These are phyloP conservation scores for Talaromyces adpressus DNA, from an alignment of 495 filamentous ascomycete species.

Conservation along the genomic window DNA sequence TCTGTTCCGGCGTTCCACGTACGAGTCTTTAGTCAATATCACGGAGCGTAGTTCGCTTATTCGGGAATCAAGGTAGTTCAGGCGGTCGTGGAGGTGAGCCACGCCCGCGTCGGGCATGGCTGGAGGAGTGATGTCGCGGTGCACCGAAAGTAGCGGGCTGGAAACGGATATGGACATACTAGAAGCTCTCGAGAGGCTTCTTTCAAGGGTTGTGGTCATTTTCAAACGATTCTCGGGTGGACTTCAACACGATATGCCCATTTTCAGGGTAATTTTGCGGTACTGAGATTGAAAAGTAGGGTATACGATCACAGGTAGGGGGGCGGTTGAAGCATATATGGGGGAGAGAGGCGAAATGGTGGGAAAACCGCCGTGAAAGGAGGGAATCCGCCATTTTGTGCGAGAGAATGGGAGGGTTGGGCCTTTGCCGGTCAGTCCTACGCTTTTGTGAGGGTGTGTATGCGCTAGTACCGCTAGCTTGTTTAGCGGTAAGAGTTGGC, in stretches of 20 bases:
- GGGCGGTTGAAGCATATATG: neutral
- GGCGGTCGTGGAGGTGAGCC: conserved; percentile 29
- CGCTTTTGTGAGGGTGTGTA: neutral
- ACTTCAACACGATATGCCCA: neutral
- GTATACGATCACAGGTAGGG: neutral
- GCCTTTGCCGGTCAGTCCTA: neutral
- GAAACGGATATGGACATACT: conserved; percentile 34
- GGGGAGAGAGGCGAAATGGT: neutral
- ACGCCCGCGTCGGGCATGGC: conserved; percentile 25
- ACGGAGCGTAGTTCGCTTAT: conserved; percentile 31
- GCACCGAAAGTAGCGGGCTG: conserved; percentile 28
- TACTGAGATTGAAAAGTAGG: neutral
- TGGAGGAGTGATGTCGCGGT: conserved; percentile 28
- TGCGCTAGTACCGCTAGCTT: neutral
- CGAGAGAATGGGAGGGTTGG: neutral
- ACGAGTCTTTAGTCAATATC: conserved; percentile 32
- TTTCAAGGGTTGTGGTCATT: conserved; percentile 34
- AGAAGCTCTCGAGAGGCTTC: conserved; percentile 34
- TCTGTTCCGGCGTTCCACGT: conserved; percentile 35
- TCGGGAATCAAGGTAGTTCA: conserved; percentile 32
- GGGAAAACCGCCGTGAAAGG: neutral
- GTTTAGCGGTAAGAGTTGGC: neutral
- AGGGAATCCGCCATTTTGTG: neutral
- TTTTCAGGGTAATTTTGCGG: neutral
- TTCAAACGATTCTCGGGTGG: conserved; percentile 7